These are phyloP conservation scores for Hypsizygus marmoreus DNA, from an alignment of 768 basidiomycete genomes.

Conservation along the genomic window DNA sequence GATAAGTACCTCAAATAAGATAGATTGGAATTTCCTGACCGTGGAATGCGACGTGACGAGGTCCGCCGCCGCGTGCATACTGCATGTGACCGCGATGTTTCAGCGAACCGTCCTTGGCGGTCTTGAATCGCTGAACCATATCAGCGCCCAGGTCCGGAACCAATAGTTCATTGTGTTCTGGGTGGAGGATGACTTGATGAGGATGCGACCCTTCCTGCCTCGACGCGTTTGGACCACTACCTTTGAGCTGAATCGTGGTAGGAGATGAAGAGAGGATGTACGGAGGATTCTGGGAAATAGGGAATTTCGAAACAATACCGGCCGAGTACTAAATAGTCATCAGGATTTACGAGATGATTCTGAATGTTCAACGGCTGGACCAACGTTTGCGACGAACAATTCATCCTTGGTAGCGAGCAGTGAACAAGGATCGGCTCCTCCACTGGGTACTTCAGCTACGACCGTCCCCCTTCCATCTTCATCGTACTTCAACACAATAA, in stretches of 20 bases:
- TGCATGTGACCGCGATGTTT: conserved; percentile 46
- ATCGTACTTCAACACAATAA: conserved; percentile 61
- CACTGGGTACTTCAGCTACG: conserved; percentile 50
- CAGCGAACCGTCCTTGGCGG: conserved; percentile 48
- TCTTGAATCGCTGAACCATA: conserved; percentile 57
- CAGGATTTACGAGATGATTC: conserved; percentile 4
- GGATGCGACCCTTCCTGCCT: conserved; percentile 78
- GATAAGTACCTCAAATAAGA: neutral
- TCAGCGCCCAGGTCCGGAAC: conserved; percentile 80
- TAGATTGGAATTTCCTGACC: conserved; percentile 40
- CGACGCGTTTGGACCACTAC: conserved; percentile 61
- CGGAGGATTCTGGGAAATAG: conserved; percentile 51
- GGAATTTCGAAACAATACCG: conserved; percentile 58
- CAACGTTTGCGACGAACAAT: conserved; percentile 71
- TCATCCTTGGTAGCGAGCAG: conserved; percentile 57
- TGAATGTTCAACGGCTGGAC: conserved; percentile 29
- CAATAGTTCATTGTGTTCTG: conserved; percentile 56
- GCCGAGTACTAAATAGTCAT: conserved; percentile 59
- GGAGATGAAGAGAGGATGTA: conserved; percentile 40
- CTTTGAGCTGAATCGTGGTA: conserved; percentile 44
- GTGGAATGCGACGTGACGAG: conserved; percentile 66
- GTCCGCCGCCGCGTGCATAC: conserved; percentile 62
- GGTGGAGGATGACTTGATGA: conserved; percentile 65
- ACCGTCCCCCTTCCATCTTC: conserved; percentile 52
- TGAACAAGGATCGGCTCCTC: conserved; percentile 67